phyloP scores from a whole-genome alignment of 805 yeast species.

The Zygoascus flipseniorum region DNA sequence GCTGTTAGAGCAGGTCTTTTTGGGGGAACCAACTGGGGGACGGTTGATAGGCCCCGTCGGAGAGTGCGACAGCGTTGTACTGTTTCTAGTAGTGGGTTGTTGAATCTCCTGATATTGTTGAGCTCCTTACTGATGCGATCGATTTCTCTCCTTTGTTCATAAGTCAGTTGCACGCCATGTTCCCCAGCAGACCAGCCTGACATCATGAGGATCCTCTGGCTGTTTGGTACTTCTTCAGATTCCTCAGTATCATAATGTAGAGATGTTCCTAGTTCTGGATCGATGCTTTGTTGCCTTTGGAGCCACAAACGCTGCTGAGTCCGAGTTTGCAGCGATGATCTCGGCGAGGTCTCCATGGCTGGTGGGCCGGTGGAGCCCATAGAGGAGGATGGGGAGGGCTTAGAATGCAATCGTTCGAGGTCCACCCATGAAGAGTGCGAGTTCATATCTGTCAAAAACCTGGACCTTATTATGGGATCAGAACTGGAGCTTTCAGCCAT shows the following conservation, averaged over 20 bases:
- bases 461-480: neutral
- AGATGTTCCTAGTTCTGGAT: neutral
- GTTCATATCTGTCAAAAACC: neutral
- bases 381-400: neutral
- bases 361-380: neutral
- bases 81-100: slow-evolving; percentile 62
- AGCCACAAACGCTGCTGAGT: slow-evolving; percentile 82
- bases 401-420: neutral
- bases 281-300: slow-evolving; percentile 27
- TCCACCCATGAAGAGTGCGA: neutral
- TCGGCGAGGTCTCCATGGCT: neutral
- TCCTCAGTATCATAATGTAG: neutral
- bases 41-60: slow-evolving; percentile 2
- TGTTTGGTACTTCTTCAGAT: neutral
- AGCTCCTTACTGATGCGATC: slow-evolving; percentile 72
- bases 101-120: slow-evolving; percentile 55
- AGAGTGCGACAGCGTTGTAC: slow-evolving; percentile 38
- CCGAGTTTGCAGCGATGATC: slow-evolving; percentile 26
- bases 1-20: slow-evolving; percentile 1
- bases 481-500: neutral
- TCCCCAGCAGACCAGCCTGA: slow-evolving; percentile 1
- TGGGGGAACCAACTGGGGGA: neutral
- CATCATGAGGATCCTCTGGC: neutral
- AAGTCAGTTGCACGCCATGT: neutral
- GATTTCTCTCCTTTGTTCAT: slow-evolving; percentile 44